Evolutionary conservation across 805 yeast species (phyloP).

Genomic region (Saturnispora halmiae): DNA sequence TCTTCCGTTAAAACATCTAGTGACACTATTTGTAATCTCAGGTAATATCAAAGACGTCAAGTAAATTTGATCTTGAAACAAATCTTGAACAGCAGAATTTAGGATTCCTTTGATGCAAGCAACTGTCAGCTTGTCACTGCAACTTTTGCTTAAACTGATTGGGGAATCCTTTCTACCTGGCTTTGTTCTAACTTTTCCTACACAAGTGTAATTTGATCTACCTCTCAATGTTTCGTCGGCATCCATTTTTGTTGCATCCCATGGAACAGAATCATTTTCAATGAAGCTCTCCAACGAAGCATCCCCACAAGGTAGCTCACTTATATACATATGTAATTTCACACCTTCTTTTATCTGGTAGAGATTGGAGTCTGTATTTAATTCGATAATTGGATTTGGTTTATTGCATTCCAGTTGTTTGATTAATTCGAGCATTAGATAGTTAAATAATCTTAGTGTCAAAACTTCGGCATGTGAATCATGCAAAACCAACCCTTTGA

Average conservation of each 20-base stretch:
- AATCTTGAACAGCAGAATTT: slow-evolving; percentile 34
- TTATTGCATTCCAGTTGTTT: slow-evolving; percentile 12
- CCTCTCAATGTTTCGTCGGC: slow-evolving; percentile 42
- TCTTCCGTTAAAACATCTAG: slow-evolving; percentile 35
- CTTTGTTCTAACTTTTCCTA: slow-evolving; percentile 76
- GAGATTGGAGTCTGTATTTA: slow-evolving; percentile 1
- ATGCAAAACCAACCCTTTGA: slow-evolving; percentile 58
- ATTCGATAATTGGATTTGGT: slow-evolving; percentile 12
- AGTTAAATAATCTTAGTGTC: slow-evolving; percentile 61
- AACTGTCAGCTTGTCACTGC: slow-evolving; percentile 74
- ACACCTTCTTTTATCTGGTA: slow-evolving; percentile 31
- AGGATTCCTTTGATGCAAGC: slow-evolving; percentile 51
- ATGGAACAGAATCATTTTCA: slow-evolving; percentile 16
- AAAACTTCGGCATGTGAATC: slow-evolving; percentile 89
- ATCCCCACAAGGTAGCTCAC: slow-evolving; percentile 90
- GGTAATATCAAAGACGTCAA: slow-evolving; percentile 46
- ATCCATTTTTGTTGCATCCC: slow-evolving; percentile 15
- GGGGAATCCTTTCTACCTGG: slow-evolving; percentile 85
- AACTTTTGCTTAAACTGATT: slow-evolving; percentile 67
- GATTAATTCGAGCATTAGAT: slow-evolving; percentile 44
- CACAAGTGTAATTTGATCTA: slow-evolving; percentile 42
- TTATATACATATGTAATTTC: slow-evolving; percentile 49
- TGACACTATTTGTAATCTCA: slow-evolving; percentile 23
- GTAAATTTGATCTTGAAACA: slow-evolving; percentile 23
- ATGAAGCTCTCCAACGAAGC: slow-evolving; percentile 51